phyloP scores from a whole-genome alignment of 371 early-diverging fungal species.

The Actinomortierella ambigua region DNA sequence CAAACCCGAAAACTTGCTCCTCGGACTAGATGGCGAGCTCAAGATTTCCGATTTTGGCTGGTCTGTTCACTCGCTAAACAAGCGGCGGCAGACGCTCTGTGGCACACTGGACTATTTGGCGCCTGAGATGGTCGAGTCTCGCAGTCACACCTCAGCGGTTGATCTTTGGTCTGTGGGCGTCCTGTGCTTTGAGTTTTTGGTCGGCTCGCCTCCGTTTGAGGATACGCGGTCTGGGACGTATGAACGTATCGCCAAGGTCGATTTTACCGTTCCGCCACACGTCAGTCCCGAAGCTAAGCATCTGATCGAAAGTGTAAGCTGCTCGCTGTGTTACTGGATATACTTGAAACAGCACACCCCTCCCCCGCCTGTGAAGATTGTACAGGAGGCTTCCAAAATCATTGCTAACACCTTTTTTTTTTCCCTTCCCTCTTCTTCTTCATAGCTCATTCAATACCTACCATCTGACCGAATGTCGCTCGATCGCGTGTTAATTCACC shows the following conservation, averaged over 20 bases:
- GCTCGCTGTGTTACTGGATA: conserved; percentile 6
- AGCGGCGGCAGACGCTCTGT: conserved; percentile 89
- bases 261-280: conserved; percentile 82
- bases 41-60: conserved; percentile 99
- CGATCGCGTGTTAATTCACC: conserved; percentile 78
- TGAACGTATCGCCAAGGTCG: conserved; percentile 82
- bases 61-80: conserved; percentile 94
- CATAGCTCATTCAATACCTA: conserved; percentile 74
- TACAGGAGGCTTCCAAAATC: conserved; percentile 12
- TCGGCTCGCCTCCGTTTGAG: conserved; percentile 97
- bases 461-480: conserved; percentile 80
- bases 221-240: conserved; percentile 64
- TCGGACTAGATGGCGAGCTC: conserved; percentile 84
- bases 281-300: conserved; percentile 89
- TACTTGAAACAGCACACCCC: not conserved
- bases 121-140: conserved; percentile 93
- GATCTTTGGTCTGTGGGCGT: conserved; percentile 99
- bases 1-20: conserved; percentile 96
- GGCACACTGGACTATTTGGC: conserved; percentile 99
- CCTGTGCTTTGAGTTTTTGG: conserved; percentile 94
- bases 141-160: conserved; percentile 84
- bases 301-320: conserved; percentile 78
- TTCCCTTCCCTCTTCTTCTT: not conserved
- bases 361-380: not conserved
- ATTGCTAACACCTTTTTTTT: not conserved